Evolutionary conservation across 371 early-diverging fungal genomes (phyloP), one percentile per base, ranked within the genome.

Genomic region (Mortierella sp.): DNA sequence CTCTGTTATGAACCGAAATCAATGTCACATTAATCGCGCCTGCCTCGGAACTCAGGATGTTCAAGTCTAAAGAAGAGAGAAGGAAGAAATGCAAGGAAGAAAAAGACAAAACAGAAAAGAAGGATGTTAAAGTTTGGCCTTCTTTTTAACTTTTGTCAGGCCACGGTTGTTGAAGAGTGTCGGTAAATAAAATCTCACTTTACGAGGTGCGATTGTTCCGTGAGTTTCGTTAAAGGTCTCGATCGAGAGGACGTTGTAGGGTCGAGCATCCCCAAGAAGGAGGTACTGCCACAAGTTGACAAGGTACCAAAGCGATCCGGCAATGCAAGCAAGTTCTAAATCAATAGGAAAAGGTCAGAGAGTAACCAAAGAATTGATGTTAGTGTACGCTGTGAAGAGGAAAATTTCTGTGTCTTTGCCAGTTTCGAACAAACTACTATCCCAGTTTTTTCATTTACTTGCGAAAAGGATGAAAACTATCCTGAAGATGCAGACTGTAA

Each of bases 261-360:
- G 73, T n/a, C 78, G 68, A 4, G 45, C 55, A 0, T 44, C 24
- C 11, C 78, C 73, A 2, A 24, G 34, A 9, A 2, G 16, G 4
- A 34, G 22, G 44, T 73, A 72, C 58, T 0, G 10, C 9, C 41
- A 7, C 55, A 43, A 65, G 48, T 34, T 34, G 14, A 31, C 14
- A 13, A 78, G 4, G 68, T 74, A 74, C 66, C 58, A 74, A 22
- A 79, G 50, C 14, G 44, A 50, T 22, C 50, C 70, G 31, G 71
- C 0, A 26, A 74, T 45, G 53, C 74, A 79, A 19, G 53, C 45
- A 16, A 70, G 9, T 29, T 72, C 71, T 72, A 64, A 4, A 7
- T 26, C 40, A 44, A 24, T n/a, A 19, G 44, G n/a, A 22, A 73
- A 52, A 13, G 29, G 22, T 10, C n/a, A n/a, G 16, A 11, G 8